Base-by-base conservation (phyloP, 2,329 filamentous ascomycete genomes). In the Colletotrichum cordylinicola region DNA sequence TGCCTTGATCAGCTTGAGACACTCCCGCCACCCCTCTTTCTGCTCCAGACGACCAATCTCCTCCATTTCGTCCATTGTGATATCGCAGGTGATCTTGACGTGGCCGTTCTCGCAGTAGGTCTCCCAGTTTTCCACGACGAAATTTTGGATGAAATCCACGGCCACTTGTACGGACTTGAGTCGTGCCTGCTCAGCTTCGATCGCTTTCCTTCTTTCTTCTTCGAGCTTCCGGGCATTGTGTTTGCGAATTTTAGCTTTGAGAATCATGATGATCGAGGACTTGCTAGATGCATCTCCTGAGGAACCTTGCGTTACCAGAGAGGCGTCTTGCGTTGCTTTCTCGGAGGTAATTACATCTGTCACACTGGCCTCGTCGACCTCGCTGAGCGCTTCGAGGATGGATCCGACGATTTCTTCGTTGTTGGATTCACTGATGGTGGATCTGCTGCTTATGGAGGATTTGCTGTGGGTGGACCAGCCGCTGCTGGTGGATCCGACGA, bases 51-150 rank as follows among this genome's bases (percentile, higher is more conserved):
- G 60, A 8, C 74, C 74, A 16, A 70, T n/a, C 10, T 21, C 37
- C 37, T 10, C 43, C 21, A 76, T 8, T 18, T 61, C 29, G 24
- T 62, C 31, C 74, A 76, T 55, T 15, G 74, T 76, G 33, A 75
- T 13, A 13, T 70, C 37, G 31, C 74, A 76, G 33, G 55, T 35
- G 18, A 76, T 70, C n/a, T 75, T 75, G 71, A 76, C 52, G 4
- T 75, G 67, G 21, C 70, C 70, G 9, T 70, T 39, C n/a, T 4
- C 18, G 58, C 31, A 70, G 15, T 33, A 37, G 9, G 16, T 52
- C 24, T 48, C 37, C 74, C 74, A 76, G 27, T 37, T 58, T 3
- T 8, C n/a, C n/a, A 8, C 27, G 21, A 72, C 27, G 8, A 72
- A 67, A 3, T 21, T 7, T 13, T 56, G 18, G 48, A 76, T 39